These are phyloP conservation scores for Wickerhamiella alocasiicola DNA, from an alignment of 805 yeast genomes.

Conservation along the genomic window DNA sequence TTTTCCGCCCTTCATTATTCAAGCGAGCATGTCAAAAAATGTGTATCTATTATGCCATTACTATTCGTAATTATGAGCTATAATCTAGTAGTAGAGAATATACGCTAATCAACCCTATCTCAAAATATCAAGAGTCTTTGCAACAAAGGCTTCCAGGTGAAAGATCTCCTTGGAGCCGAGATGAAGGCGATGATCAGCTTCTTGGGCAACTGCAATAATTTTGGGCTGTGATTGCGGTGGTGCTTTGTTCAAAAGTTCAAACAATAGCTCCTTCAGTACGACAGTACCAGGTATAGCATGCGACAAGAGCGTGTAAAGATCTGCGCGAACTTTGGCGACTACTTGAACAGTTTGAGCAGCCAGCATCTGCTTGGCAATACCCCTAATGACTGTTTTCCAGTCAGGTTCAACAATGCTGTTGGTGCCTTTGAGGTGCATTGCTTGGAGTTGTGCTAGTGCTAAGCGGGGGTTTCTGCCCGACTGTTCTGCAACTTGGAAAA, in stretches of 20 bases:
- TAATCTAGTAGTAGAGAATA: too few relatives aligned
- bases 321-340: slow-evolving; percentile 45
- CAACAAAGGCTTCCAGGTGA: slow-evolving; percentile 89
- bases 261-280: slow-evolving; percentile 51
- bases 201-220: slow-evolving; percentile 44
- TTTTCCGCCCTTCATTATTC: too few relatives aligned
- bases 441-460: slow-evolving; percentile 68
- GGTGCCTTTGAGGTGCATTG: slow-evolving; percentile 37
- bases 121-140: slow-evolving; percentile 61
- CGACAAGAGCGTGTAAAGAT: slow-evolving; percentile 67
- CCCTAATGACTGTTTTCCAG: slow-evolving; percentile 74
- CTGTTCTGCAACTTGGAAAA: slow-evolving; percentile 37
- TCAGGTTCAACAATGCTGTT: slow-evolving; percentile 39
- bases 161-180: slow-evolving; percentile 82
- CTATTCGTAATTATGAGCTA: too few relatives aligned
- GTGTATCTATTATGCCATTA: too few relatives aligned
- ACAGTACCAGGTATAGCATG: slow-evolving; percentile 87
- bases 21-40: too few relatives aligned
- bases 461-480: slow-evolving; percentile 65
- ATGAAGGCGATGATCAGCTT: slow-evolving; percentile 70
- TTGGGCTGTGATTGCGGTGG: slow-evolving; percentile 20
- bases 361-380: slow-evolving; percentile 47
- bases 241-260: slow-evolving; percentile 26
- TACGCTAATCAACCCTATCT: neutral
- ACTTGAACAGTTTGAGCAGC: slow-evolving; percentile 47